Evolutionary conservation across 108 stramenopile genomes (phyloP), one percentile per base, ranked within the genome.

Genomic region (Aureococcus anophagefferens): DNA sequence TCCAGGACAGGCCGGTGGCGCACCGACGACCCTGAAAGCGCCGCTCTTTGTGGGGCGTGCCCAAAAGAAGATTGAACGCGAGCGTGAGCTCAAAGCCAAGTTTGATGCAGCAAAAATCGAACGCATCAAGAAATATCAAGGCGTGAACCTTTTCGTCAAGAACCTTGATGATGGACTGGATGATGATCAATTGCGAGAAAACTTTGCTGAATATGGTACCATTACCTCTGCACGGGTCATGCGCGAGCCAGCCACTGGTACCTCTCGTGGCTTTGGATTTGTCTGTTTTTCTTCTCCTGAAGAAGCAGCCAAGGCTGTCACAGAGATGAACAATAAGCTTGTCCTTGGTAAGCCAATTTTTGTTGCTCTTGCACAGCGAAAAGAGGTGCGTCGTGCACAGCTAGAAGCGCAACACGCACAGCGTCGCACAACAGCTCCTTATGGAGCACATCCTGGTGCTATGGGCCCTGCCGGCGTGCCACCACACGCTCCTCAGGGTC

Each of bases 121-220:
- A 74, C 88, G 92, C 65, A 91, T 93, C 65, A 86, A 88, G 77
- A 93, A 94, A 81, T 93, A 72, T 31, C 93, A 95, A 83, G 96
- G 96, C 29, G 93, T 93, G 71, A 99, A 97, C 83, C 84, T 99
- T 30, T 99, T 96, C 86, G 92, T 99, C 71, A 97, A 97, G 89
- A 99, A 99, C 80, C 86, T 95, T 65, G 97, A 95, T 70, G 93
- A 95, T 46, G 70, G 74, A 35, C 90, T 95, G 64, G 89, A 89
- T n/a, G 96, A 99, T 70, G 96, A 97, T 64, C 72, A 80, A 64
- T 86, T 99, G 62, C 90, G 94, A 35, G 94, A 95, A 64, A 92
- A 91, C 68, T 99, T 99, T 82, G 69, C 91, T 32, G 40, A 79
- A 65, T 91, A 94, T 85, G 98, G 98, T 67, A 95, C 96, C 30